Evolutionary conservation across 768 basidiomycete genomes (phyloP), one percentile per base, ranked within the genome.

Genomic region (Hydnomerulius pinastri): DNA sequence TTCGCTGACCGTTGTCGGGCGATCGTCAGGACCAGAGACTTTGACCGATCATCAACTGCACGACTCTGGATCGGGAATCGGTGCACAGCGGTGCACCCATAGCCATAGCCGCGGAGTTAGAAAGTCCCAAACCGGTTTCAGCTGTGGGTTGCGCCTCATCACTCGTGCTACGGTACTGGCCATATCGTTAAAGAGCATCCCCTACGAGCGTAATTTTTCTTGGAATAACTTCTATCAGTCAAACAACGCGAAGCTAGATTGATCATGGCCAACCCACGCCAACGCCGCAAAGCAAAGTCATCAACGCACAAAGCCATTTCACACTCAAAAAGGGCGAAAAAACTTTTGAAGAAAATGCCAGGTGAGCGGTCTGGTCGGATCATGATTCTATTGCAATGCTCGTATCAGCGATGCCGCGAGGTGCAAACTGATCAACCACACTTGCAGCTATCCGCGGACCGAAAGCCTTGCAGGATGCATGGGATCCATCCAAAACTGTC

Each of bases 241-340:
- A n/a, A n/a, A n/a, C n/a, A n/a, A n/a, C n/a, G n/a, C n/a, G n/a
- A n/a, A 35, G 17, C 33, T 4, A 35, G 17, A 3, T 20, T 3
- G 17, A 32, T 35, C 18, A 97, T 98, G 95, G 92, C 86, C 48
- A 98, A 97, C 68, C 95, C 95, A 57, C 84, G 95, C 48, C 96
- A 98, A 71, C 81, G 94, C 53, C 81, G 85, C 60, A 98, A 98
- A 73, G 69, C 80, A 18, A 83, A 87, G 36, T 94, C 93, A 21
- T 82, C 84, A 15, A 75, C 82, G n/a, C 78, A 92, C 67, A 84
- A 75, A 56, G 72, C 86, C 18, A 79, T 91, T 44, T 84, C 84
- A 29, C 90, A 90, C 54, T 86, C 90, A 11, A 78, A 75, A 41
- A 79, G 85, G 61, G 85, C 90, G 43, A 85, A 91, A 64, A 83